Percentiles rank a stretch among this genome's conserved stretches.
phyloP scores from a whole-genome alignment of 2,329 filamentous ascomycete species.

The Penicillium frequentans region DNA sequence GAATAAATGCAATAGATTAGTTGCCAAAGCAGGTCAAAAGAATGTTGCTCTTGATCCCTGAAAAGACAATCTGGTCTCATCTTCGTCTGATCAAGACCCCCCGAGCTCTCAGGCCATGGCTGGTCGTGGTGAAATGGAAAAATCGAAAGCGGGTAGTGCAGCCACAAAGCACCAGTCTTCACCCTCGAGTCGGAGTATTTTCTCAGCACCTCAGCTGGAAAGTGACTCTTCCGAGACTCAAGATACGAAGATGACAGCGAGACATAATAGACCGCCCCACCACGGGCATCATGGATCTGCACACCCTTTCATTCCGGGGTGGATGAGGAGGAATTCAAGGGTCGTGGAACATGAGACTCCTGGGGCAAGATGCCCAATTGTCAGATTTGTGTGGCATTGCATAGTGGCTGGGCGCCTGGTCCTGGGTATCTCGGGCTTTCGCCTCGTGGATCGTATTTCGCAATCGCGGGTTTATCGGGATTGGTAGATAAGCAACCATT shows the following conservation, averaged over 20 bases:
- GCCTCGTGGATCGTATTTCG: neutral
- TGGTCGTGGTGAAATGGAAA: neutral
- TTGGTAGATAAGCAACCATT: neutral
- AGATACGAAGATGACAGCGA: conserved; percentile 48
- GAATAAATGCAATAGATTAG: too few relatives aligned
- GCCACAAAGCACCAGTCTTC: neutral
- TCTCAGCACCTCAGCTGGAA: conserved; percentile 30
- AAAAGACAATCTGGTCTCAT: too few relatives aligned
- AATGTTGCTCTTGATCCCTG: too few relatives aligned
- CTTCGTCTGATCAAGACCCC: too few relatives aligned
- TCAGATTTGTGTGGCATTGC: neutral
- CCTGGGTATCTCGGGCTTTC: neutral
- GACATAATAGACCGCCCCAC: conserved; percentile 37
- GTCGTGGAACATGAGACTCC: neutral
- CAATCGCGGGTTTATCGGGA: conserved; percentile 2
- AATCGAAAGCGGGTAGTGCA: conserved; percentile 6
- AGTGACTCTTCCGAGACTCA: conserved; percentile 36
- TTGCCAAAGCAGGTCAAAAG: too few relatives aligned
- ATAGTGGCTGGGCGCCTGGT: conserved; percentile 1
- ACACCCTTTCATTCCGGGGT: neutral
- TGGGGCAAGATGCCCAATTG: neutral
- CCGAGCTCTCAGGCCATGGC: neutral
- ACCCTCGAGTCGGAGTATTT: conserved; percentile 23
- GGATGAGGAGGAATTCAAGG: neutral
- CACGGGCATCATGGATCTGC: neutral